Base-by-base conservation (phyloP, 805 yeast species). In the Spathaspora hagerdaliae region DNA sequence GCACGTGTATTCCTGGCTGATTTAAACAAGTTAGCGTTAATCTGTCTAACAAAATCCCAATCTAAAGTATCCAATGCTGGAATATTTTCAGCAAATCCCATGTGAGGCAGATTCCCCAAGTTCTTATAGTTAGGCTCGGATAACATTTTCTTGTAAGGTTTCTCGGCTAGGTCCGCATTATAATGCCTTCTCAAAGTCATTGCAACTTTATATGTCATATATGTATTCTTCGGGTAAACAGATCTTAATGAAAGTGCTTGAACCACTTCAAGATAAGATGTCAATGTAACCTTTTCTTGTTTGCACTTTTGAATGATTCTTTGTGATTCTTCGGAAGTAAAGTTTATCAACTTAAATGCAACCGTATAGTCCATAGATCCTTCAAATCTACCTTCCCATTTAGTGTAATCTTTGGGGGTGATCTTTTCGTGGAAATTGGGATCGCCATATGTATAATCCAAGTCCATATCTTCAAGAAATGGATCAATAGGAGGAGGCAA, bases 401-500 rank as follows among this genome's bases (percentile, higher is more conserved):
- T 39, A 38, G 46, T 43, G 42, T 46, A 50, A 6, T 55, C 57
- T n/a, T 41, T 39, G 0, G 69, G 68, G 1, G 39, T 39, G 3
- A 36, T 31, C 34, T 58, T 54, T 29, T 59, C 56, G 43, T 52
- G 61, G 44, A 59, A 64, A 13, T 52, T 33, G 1, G 58, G 57
- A 41, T 63, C 61, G 6, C 58, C 60, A 39, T 52, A 45, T 9
- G 60, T 43, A 42, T 61, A 62, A 41, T 65, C 71, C 8, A 59
- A 19, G 5, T 52, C 53, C 31, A 56, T 55, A 35, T 56, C 58
- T 11, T 59, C 62, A 42, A 68, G 47, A 38, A 56, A 59, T 39
- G 51, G 43, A 37, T 70, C 75, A 14, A 66, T 51, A 4, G 73
- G 66, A 3, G 69, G 69, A 1, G 71, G 70, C 27, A 70, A 53